Evolutionary conservation across 352 stramenopile genomes (phyloP).

Genomic region (Globisporangium paddicum): DNA sequence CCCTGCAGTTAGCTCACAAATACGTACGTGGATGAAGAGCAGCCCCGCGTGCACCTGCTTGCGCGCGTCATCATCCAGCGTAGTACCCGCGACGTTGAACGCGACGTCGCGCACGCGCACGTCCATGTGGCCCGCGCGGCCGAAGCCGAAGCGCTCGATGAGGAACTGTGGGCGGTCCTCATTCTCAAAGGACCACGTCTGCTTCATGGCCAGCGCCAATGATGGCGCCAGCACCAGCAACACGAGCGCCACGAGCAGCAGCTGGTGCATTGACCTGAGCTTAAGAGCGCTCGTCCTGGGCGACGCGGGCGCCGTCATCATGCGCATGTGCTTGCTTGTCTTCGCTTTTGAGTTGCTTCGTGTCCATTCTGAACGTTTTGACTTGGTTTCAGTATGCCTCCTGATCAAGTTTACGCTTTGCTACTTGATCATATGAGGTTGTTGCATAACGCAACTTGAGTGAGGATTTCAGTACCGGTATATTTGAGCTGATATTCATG

Average conservation of each 20-base stretch:
- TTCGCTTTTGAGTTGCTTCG: background rate
- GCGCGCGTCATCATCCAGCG: background rate
- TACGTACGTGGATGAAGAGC: conserved; percentile 64
- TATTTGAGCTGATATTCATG: too few relatives aligned
- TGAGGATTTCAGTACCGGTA: too few relatives aligned
- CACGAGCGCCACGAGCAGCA: background rate
- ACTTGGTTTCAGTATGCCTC: too few relatives aligned
- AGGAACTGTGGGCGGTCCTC: conserved; percentile 82
- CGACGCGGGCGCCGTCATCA: background rate
- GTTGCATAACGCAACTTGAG: too few relatives aligned
- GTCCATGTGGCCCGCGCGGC: conserved; percentile 54
- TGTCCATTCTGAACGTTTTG: too few relatives aligned
- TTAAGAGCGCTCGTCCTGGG: background rate
- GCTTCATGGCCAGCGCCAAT: conserved; percentile 44
- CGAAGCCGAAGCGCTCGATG: conserved; percentile 90
- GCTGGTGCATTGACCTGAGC: background rate
- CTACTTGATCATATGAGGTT: too few relatives aligned
- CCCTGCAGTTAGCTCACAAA: too few relatives aligned
- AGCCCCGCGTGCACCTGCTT: conserved; percentile 30
- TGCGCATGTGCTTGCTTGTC: background rate
- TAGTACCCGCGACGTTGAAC: conserved; percentile 2
- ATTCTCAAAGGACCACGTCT: conserved; percentile 60
- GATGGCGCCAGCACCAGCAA: background rate
- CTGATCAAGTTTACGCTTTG: too few relatives aligned
- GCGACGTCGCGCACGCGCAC: conserved; percentile 60